Evolutionary conservation across 2,329 filamentous ascomycete species (phyloP), one percentile per base, ranked within the genome.

Genomic region (Ophiostoma perfectum): DNA sequence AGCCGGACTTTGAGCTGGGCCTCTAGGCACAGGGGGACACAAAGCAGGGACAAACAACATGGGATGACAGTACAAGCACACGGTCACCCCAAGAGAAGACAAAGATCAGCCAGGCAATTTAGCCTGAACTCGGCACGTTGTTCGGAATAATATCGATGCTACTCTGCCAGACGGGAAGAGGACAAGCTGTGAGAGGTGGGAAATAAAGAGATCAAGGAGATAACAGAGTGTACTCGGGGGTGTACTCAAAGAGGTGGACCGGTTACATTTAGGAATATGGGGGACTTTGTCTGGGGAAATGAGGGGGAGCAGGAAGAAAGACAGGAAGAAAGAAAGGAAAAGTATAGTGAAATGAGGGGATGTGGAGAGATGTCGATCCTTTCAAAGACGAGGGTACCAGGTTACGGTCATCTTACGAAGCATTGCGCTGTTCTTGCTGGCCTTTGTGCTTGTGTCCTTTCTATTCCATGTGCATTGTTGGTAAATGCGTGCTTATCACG

Each of bases 121-220:
- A 55, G 49, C 49, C 49, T 55, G n/a, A 55, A 55, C 12, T 55
- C 49, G 49, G 49, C 49, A 55, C n/a, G 18, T 55, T 55, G 5
- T 36, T 55, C 18, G 49, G 49, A 9, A 55, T 55, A 16, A 55
- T 55, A 27, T 55, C 18, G 47, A 18, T 55, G 49, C 8, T 7
- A 55, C 49, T 27, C 49, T 55, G 9, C n/a, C 11, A 4, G 8
- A 18, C 49, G 1, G 7, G 2, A 1, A 12, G 12, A 27, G 7
- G 49, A 8, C 49, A 55, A 18, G 18, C 49, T 55, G n/a, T 55
- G 49, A 55, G 49, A 55, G 49, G 49, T 55, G 49, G 49, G 49
- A 55, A 55, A 55, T 55, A 36, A 27, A 55, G n/a, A 55, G 49
- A 55, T 55, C 49, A 18, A 18, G 49, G 49, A 55, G 49, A 55